Conservation (phyloP, 2,329 filamentous ascomycete genomes). For the Colletotrichum melonis region DNA sequence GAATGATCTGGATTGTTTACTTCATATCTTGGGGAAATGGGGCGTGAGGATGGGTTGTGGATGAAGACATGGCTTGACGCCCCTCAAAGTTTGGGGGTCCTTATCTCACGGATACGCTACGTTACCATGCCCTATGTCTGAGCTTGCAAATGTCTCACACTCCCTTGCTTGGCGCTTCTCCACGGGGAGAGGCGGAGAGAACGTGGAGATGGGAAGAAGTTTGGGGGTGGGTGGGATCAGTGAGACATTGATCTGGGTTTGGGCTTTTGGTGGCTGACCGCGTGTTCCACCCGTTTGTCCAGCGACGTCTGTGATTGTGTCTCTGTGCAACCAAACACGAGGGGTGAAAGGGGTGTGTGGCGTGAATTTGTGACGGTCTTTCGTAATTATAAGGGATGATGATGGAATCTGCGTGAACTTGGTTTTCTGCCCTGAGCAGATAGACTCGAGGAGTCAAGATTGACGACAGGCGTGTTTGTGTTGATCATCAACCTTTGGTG, state of each 20-base stretch:
- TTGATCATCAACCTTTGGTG: neutral
- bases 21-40: neutral
- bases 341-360: neutral
- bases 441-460: neutral
- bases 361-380: neutral
- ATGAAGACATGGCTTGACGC: neutral
- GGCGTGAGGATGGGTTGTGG: neutral
- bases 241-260: neutral
- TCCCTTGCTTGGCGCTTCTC: neutral
- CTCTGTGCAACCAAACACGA: neutral
- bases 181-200: neutral
- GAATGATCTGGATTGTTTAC: neutral
- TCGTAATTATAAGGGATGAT: slow-evolving; percentile 6
- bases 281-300: neutral
- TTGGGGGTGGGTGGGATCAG: too few species aligned
- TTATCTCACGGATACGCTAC: neutral
- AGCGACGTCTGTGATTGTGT: neutral
- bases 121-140: neutral
- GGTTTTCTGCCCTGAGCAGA: neutral
- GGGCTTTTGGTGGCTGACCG: neutral
- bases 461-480: neutral
- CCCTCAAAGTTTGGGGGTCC: neutral
- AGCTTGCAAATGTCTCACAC: neutral
- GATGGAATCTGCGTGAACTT: neutral
- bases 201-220: neutral